These are phyloP conservation scores for Ascochyta lentis DNA, from an alignment of 2,329 filamentous ascomycete genomes.

Conservation along the genomic window DNA sequence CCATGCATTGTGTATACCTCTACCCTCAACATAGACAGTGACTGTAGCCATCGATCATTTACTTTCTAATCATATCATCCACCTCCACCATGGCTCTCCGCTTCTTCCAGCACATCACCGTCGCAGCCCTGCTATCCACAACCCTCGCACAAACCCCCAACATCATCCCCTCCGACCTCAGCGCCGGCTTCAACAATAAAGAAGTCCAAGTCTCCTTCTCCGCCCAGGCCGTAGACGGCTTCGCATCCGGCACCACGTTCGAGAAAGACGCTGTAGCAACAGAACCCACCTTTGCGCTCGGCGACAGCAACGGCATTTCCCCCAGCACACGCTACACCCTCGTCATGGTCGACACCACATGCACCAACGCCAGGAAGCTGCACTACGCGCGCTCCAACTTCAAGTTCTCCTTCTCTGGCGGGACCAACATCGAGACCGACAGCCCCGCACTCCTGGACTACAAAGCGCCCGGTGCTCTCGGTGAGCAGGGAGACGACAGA, in stretches of 20 bases:
- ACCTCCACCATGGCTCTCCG: conserved; percentile 20
- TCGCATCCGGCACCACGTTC: conserved; percentile 38
- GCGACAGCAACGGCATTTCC: conserved; percentile 42
- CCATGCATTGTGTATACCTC: not conserved
- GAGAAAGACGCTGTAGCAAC: conserved; percentile 33
- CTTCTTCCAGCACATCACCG: conserved; percentile 8
- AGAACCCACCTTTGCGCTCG: conserved; percentile 43
- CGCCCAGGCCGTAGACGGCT: conserved; percentile 34
- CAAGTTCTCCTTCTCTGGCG: conserved; percentile 34
- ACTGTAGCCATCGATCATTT: not conserved
- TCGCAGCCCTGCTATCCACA: conserved; percentile 8
- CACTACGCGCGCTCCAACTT: conserved; percentile 45
- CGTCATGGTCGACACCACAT: conserved; percentile 44
- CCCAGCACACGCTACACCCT: conserved; percentile 38
- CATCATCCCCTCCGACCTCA: conserved; percentile 26
- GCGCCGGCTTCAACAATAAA: conserved; percentile 28
- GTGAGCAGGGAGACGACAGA: conserved; percentile 39
- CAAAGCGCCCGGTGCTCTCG: conserved; percentile 39
- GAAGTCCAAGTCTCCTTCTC: conserved; percentile 43
- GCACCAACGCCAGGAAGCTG: conserved; percentile 32
- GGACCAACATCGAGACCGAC: conserved; percentile 33
- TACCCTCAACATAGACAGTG: not conserved
- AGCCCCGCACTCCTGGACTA: conserved; percentile 32
- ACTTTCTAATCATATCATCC: not conserved
- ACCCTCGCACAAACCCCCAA: conserved; percentile 19